A percentile compares a stretch with the other conserved stretches of the same genome.
Evolutionary conservation across 495 filamentous ascomycete genomes (phyloP).

Genomic region (Glonium stellatum): DNA sequence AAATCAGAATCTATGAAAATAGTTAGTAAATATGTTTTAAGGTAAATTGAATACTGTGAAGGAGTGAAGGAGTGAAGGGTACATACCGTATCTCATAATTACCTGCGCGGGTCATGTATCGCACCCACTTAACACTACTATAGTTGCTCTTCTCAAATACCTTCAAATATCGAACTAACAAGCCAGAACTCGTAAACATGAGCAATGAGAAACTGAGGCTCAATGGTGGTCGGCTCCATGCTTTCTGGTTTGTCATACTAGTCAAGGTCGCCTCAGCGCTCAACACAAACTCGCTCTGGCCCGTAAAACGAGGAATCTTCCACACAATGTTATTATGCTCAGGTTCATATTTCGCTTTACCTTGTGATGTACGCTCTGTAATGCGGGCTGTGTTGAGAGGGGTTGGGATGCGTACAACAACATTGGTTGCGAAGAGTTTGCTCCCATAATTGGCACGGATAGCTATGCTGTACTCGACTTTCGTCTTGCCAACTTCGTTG

Average conservation of each 20-base stretch:
- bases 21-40: neutral
- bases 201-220: slow-evolving; percentile 85
- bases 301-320: slow-evolving; percentile 97
- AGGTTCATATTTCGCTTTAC: slow-evolving; percentile 97
- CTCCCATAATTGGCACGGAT: slow-evolving; percentile 94
- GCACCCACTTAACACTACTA: slow-evolving; percentile 96
- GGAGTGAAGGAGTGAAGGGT: neutral
- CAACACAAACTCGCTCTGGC: slow-evolving; percentile 89
- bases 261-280: slow-evolving; percentile 89
- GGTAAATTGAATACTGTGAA: neutral
- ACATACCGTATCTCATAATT: slow-evolving; percentile 68
- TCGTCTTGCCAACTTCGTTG: slow-evolving; percentile 92
- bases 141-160: slow-evolving; percentile 99
- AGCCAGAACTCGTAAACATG: slow-evolving; percentile 94
- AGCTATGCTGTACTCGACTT: slow-evolving; percentile 97
- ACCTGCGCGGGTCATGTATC: slow-evolving; percentile 96
- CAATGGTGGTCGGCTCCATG: slow-evolving; percentile 90
- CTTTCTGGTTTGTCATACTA: slow-evolving; percentile 96
- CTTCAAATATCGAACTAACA: slow-evolving; percentile 93
- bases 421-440: slow-evolving; percentile 96
- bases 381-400: slow-evolving; percentile 94
- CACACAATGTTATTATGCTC: slow-evolving; percentile 97
- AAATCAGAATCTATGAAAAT: neutral
- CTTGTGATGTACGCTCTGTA: slow-evolving; percentile 87
- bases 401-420: slow-evolving; percentile 90